Conservation (phyloP, 257 asterid genomes). For the Cinchona pubescens region DNA sequence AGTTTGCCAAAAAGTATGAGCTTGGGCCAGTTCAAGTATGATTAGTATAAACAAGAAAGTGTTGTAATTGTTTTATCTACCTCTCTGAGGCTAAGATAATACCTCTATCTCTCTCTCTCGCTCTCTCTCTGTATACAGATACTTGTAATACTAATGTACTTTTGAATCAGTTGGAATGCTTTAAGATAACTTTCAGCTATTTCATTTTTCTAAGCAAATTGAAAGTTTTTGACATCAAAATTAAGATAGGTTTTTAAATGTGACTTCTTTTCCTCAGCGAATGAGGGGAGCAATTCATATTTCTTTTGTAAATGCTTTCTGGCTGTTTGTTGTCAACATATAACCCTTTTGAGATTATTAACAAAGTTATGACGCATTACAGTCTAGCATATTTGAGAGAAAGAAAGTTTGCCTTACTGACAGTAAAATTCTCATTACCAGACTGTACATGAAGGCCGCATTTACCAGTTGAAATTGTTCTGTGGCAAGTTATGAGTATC, state of each 20-base stretch:
- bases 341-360: background rate
- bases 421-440: constrained; percentile 26
- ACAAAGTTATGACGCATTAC: background rate
- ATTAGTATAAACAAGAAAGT: too few relatives aligned
- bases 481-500: constrained; percentile 83
- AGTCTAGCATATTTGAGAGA: background rate
- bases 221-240: background rate
- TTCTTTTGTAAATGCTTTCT: background rate
- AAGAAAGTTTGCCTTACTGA: constrained; percentile 13
- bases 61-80: background rate
- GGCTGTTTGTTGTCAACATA: background rate
- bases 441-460: constrained; percentile 84
- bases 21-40: background rate
- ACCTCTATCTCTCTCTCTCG: background rate
- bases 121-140: background rate
- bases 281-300: background rate
- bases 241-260: background rate
- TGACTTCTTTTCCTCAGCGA: background rate
- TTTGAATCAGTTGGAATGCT: background rate
- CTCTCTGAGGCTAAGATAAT: too few relatives aligned
- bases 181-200: constrained; percentile 6
- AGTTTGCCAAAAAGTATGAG: background rate
- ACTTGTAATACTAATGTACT: background rate
- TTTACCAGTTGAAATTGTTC: constrained; percentile 69
- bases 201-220: background rate